Conservation (phyloP, 805 yeast genomes). For the Nakazawaea ernobii region DNA sequence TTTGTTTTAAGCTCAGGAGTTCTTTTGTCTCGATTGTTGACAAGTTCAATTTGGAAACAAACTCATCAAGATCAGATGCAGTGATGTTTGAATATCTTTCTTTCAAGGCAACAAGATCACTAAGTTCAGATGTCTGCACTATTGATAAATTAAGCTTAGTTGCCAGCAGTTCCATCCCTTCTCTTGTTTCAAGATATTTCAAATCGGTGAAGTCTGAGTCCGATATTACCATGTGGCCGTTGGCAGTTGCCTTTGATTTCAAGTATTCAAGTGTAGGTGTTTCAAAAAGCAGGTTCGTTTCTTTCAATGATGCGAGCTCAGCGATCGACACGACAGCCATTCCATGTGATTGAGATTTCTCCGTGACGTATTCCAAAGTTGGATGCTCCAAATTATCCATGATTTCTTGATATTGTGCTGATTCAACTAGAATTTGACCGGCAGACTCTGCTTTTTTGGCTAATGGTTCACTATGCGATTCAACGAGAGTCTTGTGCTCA, state of each 20-base stretch:
- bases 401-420: neutral
- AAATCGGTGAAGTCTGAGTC: neutral
- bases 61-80: neutral
- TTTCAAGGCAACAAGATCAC: neutral
- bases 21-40: neutral
- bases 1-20: neutral
- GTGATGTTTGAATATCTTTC: neutral
- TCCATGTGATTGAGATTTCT: neutral
- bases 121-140: neutral
- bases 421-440: neutral
- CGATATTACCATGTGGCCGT: neutral
- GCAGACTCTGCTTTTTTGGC: neutral
- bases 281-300: neutral
- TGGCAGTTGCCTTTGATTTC: neutral
- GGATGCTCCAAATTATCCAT: constrained; percentile 8
- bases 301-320: neutral
- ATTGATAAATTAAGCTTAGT: neutral
- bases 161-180: neutral
- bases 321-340: neutral
- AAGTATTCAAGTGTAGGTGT: neutral
- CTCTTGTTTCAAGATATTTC: neutral
- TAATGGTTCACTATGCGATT: neutral
- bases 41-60: neutral
- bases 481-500: neutral
- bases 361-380: constrained; percentile 10